Percentiles rank a stretch among this genome's conserved stretches.
Evolutionary conservation across 805 yeast genomes (phyloP).

Genomic region (Lipomyces spencermartinsiae): DNA sequence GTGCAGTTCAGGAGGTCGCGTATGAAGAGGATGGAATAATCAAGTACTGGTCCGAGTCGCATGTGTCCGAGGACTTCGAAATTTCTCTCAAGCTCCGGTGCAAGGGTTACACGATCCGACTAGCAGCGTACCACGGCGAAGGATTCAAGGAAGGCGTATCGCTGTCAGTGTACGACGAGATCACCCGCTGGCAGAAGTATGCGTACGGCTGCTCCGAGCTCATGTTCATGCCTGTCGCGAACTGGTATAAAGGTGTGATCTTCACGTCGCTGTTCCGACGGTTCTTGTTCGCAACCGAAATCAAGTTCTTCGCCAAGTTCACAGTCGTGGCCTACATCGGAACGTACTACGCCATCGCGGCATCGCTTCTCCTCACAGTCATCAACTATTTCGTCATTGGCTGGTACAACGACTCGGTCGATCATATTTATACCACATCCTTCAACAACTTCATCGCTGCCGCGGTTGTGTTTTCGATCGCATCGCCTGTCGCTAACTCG

Average conservation of each 20-base stretch:
- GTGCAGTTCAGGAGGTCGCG: conserved; percentile 34
- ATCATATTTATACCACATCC: conserved; percentile 27
- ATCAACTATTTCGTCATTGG: conserved; percentile 31
- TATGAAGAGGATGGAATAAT: conserved; percentile 23
- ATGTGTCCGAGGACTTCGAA: conserved; percentile 36
- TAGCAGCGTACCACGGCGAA: conserved; percentile 24
- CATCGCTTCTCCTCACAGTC: conserved; percentile 23
- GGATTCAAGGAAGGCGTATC: conserved; percentile 35
- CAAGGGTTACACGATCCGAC: conserved; percentile 26
- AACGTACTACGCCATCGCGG: conserved; percentile 31
- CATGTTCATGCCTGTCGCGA: conserved; percentile 23
- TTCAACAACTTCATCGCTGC: conserved; percentile 24
- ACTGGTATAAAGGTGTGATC: conserved; percentile 22
- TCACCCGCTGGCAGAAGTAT: conserved; percentile 36
- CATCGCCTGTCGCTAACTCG: conserved; percentile 25
- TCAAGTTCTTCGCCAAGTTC: conserved; percentile 30
- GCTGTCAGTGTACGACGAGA: conserved; percentile 33
- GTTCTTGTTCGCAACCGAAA: conserved; percentile 22
- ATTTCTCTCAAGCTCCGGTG: conserved; percentile 32
- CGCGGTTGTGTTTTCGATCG: conserved; percentile 26
- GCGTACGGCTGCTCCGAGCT: conserved; percentile 34
- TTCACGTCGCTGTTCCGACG: conserved; percentile 32
- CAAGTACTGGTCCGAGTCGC: conserved; percentile 34
- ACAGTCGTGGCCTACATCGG: conserved; percentile 33
- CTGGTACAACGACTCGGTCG: conserved; percentile 22